Evolutionary conservation across 2,329 filamentous ascomycete species (phyloP).

Genomic region (Diaporthe sp.): DNA sequence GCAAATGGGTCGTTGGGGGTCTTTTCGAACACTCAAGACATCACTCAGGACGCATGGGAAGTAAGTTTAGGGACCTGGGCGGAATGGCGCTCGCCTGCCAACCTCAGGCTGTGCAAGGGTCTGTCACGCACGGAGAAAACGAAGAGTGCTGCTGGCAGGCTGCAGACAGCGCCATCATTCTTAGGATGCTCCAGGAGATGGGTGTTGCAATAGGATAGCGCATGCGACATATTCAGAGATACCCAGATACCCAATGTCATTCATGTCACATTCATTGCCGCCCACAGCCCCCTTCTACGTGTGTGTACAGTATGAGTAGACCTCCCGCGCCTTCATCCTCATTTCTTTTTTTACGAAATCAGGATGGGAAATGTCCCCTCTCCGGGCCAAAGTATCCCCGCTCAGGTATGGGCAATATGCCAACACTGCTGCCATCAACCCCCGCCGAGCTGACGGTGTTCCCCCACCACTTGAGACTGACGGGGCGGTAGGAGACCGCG

Average conservation of each 20-base stretch:
- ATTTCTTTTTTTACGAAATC: not conserved
- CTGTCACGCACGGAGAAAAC: too few relatives aligned
- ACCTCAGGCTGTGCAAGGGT: too few relatives aligned
- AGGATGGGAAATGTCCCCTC: slow-evolving; percentile 31
- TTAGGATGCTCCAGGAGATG: not conserved
- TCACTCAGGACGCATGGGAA: too few relatives aligned
- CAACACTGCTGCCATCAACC: slow-evolving; percentile 37
- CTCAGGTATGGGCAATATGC: slow-evolving; percentile 37
- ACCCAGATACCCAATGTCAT: slow-evolving; percentile 18
- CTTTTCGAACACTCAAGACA: not conserved
- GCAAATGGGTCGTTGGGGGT: not conserved
- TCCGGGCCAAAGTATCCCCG: slow-evolving; percentile 40
- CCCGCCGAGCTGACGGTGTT: slow-evolving; percentile 49
- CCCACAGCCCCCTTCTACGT: not conserved
- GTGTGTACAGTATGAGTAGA: not conserved
- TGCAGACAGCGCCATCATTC: not conserved
- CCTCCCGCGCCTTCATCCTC: not conserved
- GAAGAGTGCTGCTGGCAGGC: not conserved
- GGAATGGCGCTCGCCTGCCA: not conserved
- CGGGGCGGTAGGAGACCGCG: slow-evolving; percentile 48
- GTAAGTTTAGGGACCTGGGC: too few relatives aligned
- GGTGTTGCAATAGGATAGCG: not conserved
- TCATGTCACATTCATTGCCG: not conserved
- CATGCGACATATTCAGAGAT: not conserved
- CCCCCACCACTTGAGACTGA: slow-evolving; percentile 51